These are phyloP conservation scores for Claviceps paspali DNA, from an alignment of 2,329 filamentous ascomycete genomes.

Conservation along the genomic window DNA sequence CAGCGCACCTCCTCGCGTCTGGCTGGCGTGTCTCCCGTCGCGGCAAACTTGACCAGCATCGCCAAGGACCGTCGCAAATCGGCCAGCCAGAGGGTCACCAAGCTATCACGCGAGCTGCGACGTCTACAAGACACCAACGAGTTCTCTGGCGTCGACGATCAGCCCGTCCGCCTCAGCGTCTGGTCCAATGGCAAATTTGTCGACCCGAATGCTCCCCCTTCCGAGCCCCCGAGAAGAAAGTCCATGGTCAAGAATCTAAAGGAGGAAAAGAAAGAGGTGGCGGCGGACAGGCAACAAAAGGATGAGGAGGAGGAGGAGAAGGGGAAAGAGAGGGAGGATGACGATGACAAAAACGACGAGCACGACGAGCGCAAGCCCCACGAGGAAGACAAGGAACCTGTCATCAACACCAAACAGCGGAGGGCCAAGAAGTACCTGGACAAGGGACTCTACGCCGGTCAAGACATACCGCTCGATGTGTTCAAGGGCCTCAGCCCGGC, in stretches of 20 bases:
- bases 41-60: constrained; percentile 34
- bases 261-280: background rate
- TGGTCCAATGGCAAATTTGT: constrained; percentile 53
- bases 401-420: constrained; percentile 24
- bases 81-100: constrained; percentile 30
- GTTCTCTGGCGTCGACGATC: constrained; percentile 41
- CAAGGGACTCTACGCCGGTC: constrained; percentile 78
- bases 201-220: constrained; percentile 25
- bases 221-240: constrained; percentile 24
- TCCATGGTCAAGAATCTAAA: constrained; percentile 10
- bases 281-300: too few relatives aligned
- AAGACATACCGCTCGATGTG: constrained; percentile 39
- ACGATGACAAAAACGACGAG: background rate
- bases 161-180: constrained; percentile 40
- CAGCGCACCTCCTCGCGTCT: constrained; percentile 28
- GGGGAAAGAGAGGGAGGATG: background rate
- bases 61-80: constrained; percentile 46
- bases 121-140: constrained; percentile 49
- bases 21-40: constrained; percentile 23
- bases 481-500: constrained; percentile 30
- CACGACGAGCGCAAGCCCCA: background rate
- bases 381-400: constrained; percentile 11
- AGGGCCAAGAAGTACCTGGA: constrained; percentile 61
- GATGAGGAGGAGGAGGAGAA: background rate
- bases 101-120: constrained; percentile 40